Base-by-base conservation (phyloP, 371 early-diverging fungal genomes). In the Rhizopus delemar region DNA sequence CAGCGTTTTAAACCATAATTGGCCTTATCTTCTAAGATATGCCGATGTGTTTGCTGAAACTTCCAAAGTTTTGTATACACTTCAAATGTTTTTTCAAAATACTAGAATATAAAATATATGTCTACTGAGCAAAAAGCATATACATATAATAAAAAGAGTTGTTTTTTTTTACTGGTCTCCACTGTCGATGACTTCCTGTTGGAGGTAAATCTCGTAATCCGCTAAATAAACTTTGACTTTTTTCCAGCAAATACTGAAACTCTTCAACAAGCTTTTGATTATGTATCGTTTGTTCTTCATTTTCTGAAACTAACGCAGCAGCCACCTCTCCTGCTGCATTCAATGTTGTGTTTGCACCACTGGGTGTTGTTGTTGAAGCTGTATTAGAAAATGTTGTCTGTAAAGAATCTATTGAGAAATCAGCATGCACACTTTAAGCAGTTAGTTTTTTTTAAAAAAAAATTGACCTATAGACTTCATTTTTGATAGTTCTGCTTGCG, bases 1-100 rank as follows among this genome's bases (percentile, higher is more conserved):
- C 93, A 95, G 9, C 99, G 87, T 67, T 96, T 95, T 51, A 98
- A 73, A 3, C 95, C 96, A 71, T 96, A 96, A 53, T 90, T 85
- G 35, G 86, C 89, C 41, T 89, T 85, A 68, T 91, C 88, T 69
- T 95, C 97, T 34, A 97, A 71, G 0, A 93, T 74, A 12, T 86
- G 70, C 45, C 95, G 79, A 70, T 98, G 90, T 49, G 84, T 78
- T 70, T 93, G 96, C 66, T 98, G 98, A 62, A 93, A 96, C 72
- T 91, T 90, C 99, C 99, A 98, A 3, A 98, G 82, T 85, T 90
- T 93, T 39, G 97, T 94, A 71, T 94, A 97, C 2, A 97, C 91
- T 73, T 96, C 96, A 71, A 98, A 97, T 4, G 97, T 95, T 55
- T 93, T 85, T 75, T 97, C 94, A 62, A 98, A 98, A 75, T 96